Evolutionary conservation across 495 filamentous ascomycete species (phyloP), one percentile per base, ranked within the genome.

Genomic region (Physcia stellaris): DNA sequence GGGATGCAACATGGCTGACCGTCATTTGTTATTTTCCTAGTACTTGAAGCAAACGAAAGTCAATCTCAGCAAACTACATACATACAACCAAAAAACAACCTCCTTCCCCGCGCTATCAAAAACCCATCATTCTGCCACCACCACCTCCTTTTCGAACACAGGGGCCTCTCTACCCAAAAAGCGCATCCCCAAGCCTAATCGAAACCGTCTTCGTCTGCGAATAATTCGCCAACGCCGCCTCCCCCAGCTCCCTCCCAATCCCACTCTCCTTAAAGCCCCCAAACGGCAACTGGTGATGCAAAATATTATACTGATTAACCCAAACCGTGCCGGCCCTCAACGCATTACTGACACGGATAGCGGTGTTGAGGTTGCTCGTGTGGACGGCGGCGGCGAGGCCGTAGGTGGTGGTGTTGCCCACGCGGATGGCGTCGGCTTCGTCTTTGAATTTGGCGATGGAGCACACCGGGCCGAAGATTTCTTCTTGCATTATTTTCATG

Each of bases 401-500:
- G 67, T 92, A 96, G 42, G 58, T 75, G 55, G 79, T 81, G 62
- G 73, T 66, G 71, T 96, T 95, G 46, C 73, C 86, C 33, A 84
- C 62, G 43, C 70, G 64, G 62, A 95, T 77, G 46, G 75, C 82
- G 38, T 96, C 88, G 9, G 79, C 86, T 61, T 85, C 78, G 47
- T 74, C 78, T 66, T 79, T 79, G 73, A 96, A 95, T 66, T 95
- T 96, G 66, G 84, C 75, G 50, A 96, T 82, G 37, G 81, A 77
- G 64, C 84, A 83, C 42, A 96, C 88, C 37, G 88, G 88, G 37
- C 88, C 88, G 62, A 96, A 96, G 63, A 96, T 95, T 67, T 96
- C 88, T 66, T 96, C 88, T 66, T 88, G 78, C 73, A 88, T 82
- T 60, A 96, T 94, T 80, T 93, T 94, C 88, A 96, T 95, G 59